Base-by-base conservation (phyloP, 768 basidiomycete genomes). In the Amanita pallidorosea region DNA sequence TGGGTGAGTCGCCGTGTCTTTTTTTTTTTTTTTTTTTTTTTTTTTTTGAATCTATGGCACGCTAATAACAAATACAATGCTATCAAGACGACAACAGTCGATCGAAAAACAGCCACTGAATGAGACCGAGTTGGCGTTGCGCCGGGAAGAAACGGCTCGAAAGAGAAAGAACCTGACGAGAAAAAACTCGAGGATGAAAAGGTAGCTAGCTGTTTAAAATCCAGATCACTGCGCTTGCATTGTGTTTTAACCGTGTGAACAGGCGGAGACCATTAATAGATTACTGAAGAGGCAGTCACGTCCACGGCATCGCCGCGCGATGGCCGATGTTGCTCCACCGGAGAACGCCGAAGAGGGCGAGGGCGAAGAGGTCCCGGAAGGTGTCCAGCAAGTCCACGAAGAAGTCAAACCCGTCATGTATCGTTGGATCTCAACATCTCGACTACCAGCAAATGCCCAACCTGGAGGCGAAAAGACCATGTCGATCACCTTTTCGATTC, bases 181-280 rank as follows among this genome's bases (percentile, higher is more conserved):
- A 88, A 88, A 69, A 87, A 85, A 64, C 70, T 89, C 3, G 85
- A 88, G 60, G 87, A 90, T 52, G 88, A 90, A 65, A 89, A 88
- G 78, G 88, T 82, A 42, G 49, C 23, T 23, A 42, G 49, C 47
- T 61, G 47, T 22, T 40, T 40, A 7, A 23, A 23, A 4, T 52
- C 11, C 11, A 4, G 11, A 37, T 44, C 23, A 43, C 42, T 29
- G 31, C 22, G 41, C 20, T 12, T 40, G 40, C n/a, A 12, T 23
- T 40, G 42, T 35, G 22, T 31, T 23, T 42, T 31, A 17, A 23
- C 18, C 11, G 2, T 11, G 41, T 15, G 41, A 49, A 33, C 57
- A 90, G 86, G 80, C 80, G 20, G 90, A 92, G 59, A 92, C 90
- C 0, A 92, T 93, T 63, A 91, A 91, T 58, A 83, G 90, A 23